Evolutionary conservation across 306 rosid genomes (phyloP).

Genomic region (Oemleria cerasiformis): DNA sequence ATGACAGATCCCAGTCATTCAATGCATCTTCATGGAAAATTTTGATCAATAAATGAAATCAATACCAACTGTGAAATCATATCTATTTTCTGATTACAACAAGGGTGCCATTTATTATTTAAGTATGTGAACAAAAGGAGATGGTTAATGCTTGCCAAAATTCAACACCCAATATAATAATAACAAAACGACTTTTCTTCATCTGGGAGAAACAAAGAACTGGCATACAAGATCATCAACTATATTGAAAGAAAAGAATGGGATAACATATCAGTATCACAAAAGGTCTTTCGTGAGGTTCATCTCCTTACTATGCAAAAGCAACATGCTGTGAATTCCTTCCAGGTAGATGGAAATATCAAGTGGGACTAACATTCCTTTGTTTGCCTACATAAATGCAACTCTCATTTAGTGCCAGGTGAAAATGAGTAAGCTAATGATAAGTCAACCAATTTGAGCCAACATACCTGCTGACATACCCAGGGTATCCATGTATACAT

Average conservation of each 20-base stretch:
- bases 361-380: constrained; percentile 41
- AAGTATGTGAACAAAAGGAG: constrained; percentile 1
- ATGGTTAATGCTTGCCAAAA: not conserved
- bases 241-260: constrained; percentile 9
- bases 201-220: not conserved
- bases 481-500: constrained; percentile 85
- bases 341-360: constrained; percentile 69
- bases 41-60: not conserved
- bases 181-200: not conserved
- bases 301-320: constrained; percentile 63
- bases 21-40: not conserved
- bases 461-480: constrained; percentile 71
- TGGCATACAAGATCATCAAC: not conserved
- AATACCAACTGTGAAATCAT: not conserved
- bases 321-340: constrained; percentile 80
- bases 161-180: not conserved
- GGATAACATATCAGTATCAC: constrained; percentile 18
- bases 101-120: not conserved
- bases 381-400: constrained; percentile 52
- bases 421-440: constrained; percentile 19
- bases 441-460: constrained; percentile 29
- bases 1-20: not conserved
- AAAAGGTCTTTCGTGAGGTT: constrained; percentile 13
- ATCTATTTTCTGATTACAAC: not conserved
- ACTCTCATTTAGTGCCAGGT: constrained; percentile 24